A percentile compares a stretch with the other conserved stretches of the same genome.
These are phyloP conservation scores for Anastatica hierochuntica DNA, from an alignment of 345 rosid species.

Conservation along the genomic window DNA sequence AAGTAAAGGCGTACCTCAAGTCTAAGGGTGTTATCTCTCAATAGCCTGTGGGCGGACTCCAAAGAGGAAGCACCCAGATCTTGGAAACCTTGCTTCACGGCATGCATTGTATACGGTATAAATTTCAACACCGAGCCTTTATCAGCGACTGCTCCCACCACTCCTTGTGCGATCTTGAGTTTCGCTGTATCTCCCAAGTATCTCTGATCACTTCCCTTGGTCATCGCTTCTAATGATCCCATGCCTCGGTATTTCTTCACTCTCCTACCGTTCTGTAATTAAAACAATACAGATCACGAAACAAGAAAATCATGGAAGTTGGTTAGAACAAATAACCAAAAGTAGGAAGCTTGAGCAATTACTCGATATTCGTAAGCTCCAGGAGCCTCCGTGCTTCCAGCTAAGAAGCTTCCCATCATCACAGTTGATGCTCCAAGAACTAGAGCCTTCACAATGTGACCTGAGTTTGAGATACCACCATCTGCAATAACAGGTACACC, in stretches of 20 bases:
- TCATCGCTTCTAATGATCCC: slow-evolving; percentile 99
- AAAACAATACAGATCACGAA: too few relatives aligned
- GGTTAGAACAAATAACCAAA: neutral
- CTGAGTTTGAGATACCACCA: slow-evolving; percentile 94
- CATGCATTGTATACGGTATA: slow-evolving; percentile 88
- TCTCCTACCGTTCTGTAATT: slow-evolving; percentile 44
- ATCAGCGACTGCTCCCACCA: slow-evolving; percentile 90
- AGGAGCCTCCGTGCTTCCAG: slow-evolving; percentile 90
- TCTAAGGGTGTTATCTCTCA: slow-evolving; percentile 58
- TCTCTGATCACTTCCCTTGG: slow-evolving; percentile 89
- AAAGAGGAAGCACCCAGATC: slow-evolving; percentile 86
- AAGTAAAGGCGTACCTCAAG: too few relatives aligned
- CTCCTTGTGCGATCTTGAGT: slow-evolving; percentile 96
- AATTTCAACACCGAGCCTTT: slow-evolving; percentile 84
- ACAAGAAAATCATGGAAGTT: too few relatives aligned
- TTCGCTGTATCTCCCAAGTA: slow-evolving; percentile 75
- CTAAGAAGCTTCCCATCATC: slow-evolving; percentile 96
- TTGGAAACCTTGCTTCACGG: slow-evolving; percentile 96
- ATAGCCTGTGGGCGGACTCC: slow-evolving; percentile 59
- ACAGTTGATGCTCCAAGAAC: slow-evolving; percentile 87
- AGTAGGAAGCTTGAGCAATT: neutral
- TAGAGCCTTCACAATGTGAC: slow-evolving; percentile 90
- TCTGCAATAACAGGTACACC: slow-evolving; percentile 88
- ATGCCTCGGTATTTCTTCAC: slow-evolving; percentile 84
- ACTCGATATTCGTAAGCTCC: slow-evolving; percentile 64